Conservation (phyloP, 495 filamentous ascomycete species). For the Talaromyces stipitatus region DNA sequence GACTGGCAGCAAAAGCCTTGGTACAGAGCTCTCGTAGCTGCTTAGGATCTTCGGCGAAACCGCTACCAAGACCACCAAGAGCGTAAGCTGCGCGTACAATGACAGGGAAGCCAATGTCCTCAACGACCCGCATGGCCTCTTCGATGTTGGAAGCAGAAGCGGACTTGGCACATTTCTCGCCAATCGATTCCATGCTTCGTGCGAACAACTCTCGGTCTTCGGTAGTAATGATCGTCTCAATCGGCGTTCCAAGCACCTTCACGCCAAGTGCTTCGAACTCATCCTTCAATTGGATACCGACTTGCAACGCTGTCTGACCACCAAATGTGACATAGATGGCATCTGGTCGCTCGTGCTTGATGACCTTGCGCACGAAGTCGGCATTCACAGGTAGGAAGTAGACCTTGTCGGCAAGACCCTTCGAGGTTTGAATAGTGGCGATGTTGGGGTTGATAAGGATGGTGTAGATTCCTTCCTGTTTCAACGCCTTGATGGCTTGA, state of each 20-base stretch:
- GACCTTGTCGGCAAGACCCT: conserved; percentile 91
- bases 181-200: conserved; percentile 95
- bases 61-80: conserved; percentile 88
- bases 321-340: conserved; percentile 97
- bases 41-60: conserved; percentile 87
- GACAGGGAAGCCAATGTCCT: conserved; percentile 89
- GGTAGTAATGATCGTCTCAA: conserved; percentile 96
- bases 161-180: conserved; percentile 96
- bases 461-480: conserved; percentile 92
- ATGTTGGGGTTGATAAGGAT: conserved; percentile 98
- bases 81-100: conserved; percentile 97
- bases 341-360: conserved; percentile 89
- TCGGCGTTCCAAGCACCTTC: conserved; percentile 89
- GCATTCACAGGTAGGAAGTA: conserved; percentile 96
- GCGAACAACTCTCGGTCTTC: conserved; percentile 97
- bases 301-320: conserved; percentile 89
- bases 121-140: conserved; percentile 75
- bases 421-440: conserved; percentile 96
- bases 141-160: conserved; percentile 81
- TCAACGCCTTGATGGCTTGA: conserved; percentile 89
- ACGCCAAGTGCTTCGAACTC: conserved; percentile 89
- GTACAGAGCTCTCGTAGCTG: conserved; percentile 86
- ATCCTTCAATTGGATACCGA: conserved; percentile 93
- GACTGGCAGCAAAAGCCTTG: conserved; percentile 89
- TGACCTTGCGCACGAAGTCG: conserved; percentile 94